Evolutionary conservation across 2,329 filamentous ascomycete genomes (phyloP), one percentile per base, ranked within the genome.

Genomic region (Trichoderma sp.): DNA sequence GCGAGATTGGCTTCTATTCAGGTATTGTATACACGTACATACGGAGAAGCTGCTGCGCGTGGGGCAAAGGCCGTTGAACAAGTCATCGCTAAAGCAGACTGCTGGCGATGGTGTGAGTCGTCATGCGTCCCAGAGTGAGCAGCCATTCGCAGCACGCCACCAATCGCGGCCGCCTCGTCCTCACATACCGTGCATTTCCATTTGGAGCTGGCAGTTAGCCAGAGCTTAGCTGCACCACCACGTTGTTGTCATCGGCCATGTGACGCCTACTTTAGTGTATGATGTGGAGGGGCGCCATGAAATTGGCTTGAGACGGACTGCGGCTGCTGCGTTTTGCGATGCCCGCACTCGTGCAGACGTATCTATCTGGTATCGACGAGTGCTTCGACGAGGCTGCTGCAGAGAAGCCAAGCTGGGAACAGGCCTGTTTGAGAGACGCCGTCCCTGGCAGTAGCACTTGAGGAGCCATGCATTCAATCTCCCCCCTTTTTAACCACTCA

Each of bases 161-260:
- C 66, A 68, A 61, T 29, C 43, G 37, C 55, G 57, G 40, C 60
- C 21, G 27, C 52, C 62, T 49, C 29, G 19, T 35, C 56, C 55
- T 27, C 57, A 61, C 53, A 47, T 43, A 43, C 40, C 19, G 40
- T 43, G 40, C 62, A 58, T 66, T 66, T 66, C 66, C 57, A 64
- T 24, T 37, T 59, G 21, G 55, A 49, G 53, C 65, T 33, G 53
- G 57, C 53, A 57, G 58, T 60, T 59, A 70, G 60, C 43, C 63
- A 59, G 33, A 70, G 64, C 49, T 68, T 64, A 69, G 68, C 68
- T 68, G 66, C 69, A 70, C 65, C 68, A 70, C 61, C 62, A 68
- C 71, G 64, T 69, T 65, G 70, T 65, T 53, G 60, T 55, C 70
- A 69, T 27, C 49, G 64, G 29, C 69, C 68, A 72, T 71, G 71